These are phyloP conservation scores for Lunularia cruciata DNA, from an alignment of 225 moss, liverwort and hornwort genomes.

Conservation along the genomic window DNA sequence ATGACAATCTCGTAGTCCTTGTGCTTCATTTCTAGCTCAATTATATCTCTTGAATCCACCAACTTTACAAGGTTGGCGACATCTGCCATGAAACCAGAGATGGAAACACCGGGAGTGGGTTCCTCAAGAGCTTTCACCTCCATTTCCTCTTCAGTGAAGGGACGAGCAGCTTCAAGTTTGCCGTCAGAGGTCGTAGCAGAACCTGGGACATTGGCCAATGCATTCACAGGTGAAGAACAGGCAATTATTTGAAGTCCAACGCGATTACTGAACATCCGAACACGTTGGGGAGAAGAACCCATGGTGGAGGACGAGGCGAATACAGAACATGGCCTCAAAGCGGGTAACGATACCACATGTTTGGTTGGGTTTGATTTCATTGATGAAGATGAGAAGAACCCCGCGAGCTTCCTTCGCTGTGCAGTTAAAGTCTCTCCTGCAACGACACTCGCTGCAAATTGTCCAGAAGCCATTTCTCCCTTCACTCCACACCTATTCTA, in stretches of 20 bases:
- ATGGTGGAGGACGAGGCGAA: not conserved
- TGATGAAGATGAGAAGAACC: not conserved
- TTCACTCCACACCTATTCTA: too few relatives aligned
- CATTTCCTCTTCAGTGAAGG: constrained; percentile 29
- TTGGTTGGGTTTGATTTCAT: not conserved
- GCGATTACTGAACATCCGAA: constrained; percentile 18
- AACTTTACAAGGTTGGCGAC: constrained; percentile 90
- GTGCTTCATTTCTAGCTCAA: constrained; percentile 84
- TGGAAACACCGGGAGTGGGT: constrained; percentile 48
- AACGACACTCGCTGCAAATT: constrained; percentile 4
- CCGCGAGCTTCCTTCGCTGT: constrained; percentile 4
- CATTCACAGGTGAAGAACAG: constrained; percentile 1
- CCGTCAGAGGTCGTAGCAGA: constrained; percentile 23
- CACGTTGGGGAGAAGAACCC: constrained; percentile 2
- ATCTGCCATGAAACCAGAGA: constrained; percentile 79
- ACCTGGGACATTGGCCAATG: constrained; percentile 48
- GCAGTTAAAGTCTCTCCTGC: not conserved
- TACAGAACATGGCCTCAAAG: not conserved
- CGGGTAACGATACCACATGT: constrained; percentile 9
- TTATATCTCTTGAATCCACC: constrained; percentile 80
- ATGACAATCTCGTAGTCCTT: constrained; percentile 84
- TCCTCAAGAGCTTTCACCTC: constrained; percentile 8
- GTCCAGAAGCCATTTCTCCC: constrained; percentile 19
- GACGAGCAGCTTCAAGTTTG: constrained; percentile 44
- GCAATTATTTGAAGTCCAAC: not conserved